Evolutionary conservation across 345 rosid species (phyloP).

Genomic region (Salix caprea): DNA sequence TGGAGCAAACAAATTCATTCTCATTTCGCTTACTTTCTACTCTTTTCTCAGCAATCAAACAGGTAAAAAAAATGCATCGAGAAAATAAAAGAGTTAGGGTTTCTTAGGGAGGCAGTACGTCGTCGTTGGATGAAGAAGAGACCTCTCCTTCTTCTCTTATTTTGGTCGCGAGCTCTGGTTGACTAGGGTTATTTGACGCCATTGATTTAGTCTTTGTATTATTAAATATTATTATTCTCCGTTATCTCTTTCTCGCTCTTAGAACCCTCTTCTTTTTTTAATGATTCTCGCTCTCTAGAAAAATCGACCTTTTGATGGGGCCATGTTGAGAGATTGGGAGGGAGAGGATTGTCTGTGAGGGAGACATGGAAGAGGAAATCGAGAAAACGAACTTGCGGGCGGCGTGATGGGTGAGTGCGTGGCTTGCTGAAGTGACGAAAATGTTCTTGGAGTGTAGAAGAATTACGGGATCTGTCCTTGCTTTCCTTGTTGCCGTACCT

Average conservation of each 20-base stretch:
- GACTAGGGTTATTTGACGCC: neutral
- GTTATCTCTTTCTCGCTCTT: neutral
- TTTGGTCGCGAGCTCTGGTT: neutral
- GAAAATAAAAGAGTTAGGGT: neutral
- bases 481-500: neutral
- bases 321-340: neutral
- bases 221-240: neutral
- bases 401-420: neutral
- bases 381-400: neutral
- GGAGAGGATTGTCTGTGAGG: neutral
- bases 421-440: neutral
- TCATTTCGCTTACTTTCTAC: neutral
- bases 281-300: neutral
- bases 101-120: conserved; percentile 24
- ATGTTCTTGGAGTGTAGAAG: neutral
- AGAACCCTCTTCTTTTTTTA: neutral
- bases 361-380: neutral
- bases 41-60: conserved; percentile 18
- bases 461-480: neutral
- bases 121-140: conserved; percentile 46
- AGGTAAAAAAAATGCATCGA: neutral
- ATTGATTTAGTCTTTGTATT: neutral
- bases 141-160: conserved; percentile 85
- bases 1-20: neutral
- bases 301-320: neutral